A percentile compares a stretch with the other conserved stretches of the same genome.
These are phyloP conservation scores for Porodaedalea pini DNA, from an alignment of 1,284 basidiomycete species.

Conservation along the genomic window DNA sequence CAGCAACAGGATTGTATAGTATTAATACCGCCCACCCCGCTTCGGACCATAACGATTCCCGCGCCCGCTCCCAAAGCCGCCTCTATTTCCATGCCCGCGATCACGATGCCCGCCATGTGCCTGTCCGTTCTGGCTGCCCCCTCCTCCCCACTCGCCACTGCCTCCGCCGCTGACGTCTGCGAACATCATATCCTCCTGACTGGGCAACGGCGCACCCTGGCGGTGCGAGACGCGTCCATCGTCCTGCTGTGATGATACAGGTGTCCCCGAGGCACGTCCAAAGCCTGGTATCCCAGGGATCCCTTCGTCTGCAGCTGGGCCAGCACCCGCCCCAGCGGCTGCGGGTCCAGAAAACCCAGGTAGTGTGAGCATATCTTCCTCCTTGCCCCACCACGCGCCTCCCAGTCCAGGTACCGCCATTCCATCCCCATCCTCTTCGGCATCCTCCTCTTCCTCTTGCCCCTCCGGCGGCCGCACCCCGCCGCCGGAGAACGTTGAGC, in stretches of 20 bases:
- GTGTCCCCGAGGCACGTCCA: constrained; percentile 25
- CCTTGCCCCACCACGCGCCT: constrained; percentile 36
- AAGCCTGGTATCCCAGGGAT: constrained; percentile 61
- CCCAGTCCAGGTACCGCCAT: constrained; percentile 33
- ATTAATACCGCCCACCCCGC: constrained; percentile 7
- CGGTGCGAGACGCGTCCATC: constrained; percentile 13
- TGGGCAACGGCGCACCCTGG: constrained; percentile 31
- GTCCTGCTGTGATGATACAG: neutral
- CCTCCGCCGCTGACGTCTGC: constrained; percentile 5
- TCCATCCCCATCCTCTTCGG: constrained; percentile 53
- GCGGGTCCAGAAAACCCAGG: constrained; percentile 22
- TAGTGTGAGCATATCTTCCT: constrained; percentile 32
- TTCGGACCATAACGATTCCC: constrained; percentile 20
- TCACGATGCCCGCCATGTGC: constrained; percentile 2
- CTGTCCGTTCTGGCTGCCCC: neutral
- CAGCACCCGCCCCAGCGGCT: constrained; percentile 23
- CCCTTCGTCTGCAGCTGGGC: constrained; percentile 44
- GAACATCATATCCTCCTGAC: constrained; percentile 33
- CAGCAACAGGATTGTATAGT: too few species aligned
- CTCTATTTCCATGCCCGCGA: constrained; percentile 30
- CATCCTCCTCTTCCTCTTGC: constrained; percentile 62
- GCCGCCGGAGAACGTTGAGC: constrained; percentile 66
- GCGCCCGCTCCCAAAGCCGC: constrained; percentile 25
- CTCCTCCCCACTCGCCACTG: constrained; percentile 10
- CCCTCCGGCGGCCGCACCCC: constrained; percentile 72